Conservation (phyloP, 345 rosid genomes). For the Eucalyptus victrix region DNA sequence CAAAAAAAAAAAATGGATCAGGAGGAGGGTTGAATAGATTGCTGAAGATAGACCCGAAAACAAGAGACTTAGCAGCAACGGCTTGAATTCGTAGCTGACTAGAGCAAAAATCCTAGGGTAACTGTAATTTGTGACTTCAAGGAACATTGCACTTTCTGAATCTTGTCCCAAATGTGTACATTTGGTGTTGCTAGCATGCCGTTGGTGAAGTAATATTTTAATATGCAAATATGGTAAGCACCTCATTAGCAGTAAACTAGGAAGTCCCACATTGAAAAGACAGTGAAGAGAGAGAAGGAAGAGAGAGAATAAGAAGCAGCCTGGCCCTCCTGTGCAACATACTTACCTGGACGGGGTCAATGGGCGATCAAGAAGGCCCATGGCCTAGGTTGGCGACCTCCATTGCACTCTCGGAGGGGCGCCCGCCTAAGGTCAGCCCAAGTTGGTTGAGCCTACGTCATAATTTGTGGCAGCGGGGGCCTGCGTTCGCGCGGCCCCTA, state of each 20-base stretch:
- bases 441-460: not conserved
- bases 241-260: not conserved
- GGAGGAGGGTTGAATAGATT: not conserved
- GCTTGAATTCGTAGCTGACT: not conserved
- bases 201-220: not conserved
- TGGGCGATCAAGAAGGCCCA: not conserved
- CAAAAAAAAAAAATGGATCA: not conserved
- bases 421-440: not conserved
- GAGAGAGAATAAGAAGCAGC: not conserved
- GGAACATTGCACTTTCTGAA: not conserved
- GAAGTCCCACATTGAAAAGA: not conserved
- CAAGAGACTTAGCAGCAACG: not conserved
- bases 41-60: not conserved
- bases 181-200: not conserved
- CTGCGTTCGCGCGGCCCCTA: not conserved
- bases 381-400: not conserved
- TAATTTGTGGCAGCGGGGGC: not conserved
- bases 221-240: not conserved
- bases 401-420: not conserved
- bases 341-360: not conserved
- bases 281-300: not conserved
- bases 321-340: fast-evolving
- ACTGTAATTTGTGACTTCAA: not conserved
- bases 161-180: not conserved
- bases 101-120: not conserved